Evolutionary conservation across 139 green algal species (phyloP), one percentile per base, ranked within the genome.

Genomic region (Volvox reticuliferus): DNA sequence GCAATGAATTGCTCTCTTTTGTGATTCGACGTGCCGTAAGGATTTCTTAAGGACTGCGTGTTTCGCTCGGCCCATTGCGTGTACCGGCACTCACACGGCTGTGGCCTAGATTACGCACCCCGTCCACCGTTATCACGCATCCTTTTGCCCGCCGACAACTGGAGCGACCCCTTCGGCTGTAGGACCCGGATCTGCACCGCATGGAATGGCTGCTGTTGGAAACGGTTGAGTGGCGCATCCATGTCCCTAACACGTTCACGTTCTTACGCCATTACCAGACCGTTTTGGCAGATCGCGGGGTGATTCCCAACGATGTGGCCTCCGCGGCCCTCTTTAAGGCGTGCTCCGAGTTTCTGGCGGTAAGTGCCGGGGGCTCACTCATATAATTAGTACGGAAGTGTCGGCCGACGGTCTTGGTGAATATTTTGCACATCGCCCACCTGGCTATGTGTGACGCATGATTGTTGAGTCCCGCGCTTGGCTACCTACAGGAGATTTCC

Each of bases 161-260:
- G n/a, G n/a, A n/a, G n/a, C n/a, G n/a, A n/a, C n/a, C n/a, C n/a
- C n/a, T n/a, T 69, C 19, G 62, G 2, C 65, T 24, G 30, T 75
- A 91, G 87, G 61, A 35, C 33, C 44, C 2, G 12, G 87, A 91
- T 75, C 87, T 91, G 24, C 61, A 86, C 36, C 75, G 76, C 32
- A 91, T 91, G 87, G 87, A 91, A 36, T 86, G 61, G 76, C 76
- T 91, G 32, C 76, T 91, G 76, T 28, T 91, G 76, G 87, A 91
- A 62, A 91, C 87, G 24, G 76, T 91, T 62, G 87, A 91, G 24
- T 91, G 87, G 87, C 87, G 87, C 76, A 86, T 86, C 33, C 87
- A 75, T 1, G 87, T 91, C 17, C 87, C 87, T 22, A 71, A 26
- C 33, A 36, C 76, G n/a, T 36, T 86, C 33, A 79, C 62, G n/a